Conservation (phyloP, 1,284 basidiomycete genomes). For the Trichosporon coremiiforme region DNA sequence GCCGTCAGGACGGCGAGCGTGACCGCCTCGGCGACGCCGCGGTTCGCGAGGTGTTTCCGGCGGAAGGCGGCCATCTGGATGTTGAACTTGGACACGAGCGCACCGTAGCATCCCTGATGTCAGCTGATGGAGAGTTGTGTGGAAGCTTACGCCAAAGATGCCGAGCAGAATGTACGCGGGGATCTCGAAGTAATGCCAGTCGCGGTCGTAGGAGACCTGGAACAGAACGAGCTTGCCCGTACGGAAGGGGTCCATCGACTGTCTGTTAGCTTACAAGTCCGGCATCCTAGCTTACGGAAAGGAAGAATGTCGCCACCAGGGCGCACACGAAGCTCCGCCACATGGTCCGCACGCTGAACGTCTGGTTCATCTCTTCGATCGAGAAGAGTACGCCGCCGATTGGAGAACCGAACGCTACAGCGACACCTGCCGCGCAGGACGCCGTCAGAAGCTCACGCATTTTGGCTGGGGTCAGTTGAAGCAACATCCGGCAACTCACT, state of each 20-base stretch:
- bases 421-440: conserved; percentile 94
- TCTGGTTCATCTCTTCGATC: conserved; percentile 93
- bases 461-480: conserved; percentile 66
- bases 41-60: conserved; percentile 77
- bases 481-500: conserved; percentile 59
- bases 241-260: conserved; percentile 97
- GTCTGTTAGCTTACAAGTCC: conserved; percentile 14
- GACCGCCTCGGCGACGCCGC: conserved; percentile 87
- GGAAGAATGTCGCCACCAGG: conserved; percentile 90
- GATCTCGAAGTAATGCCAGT: conserved; percentile 99
- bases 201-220: conserved; percentile 94
- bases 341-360: conserved; percentile 96
- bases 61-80: conserved; percentile 93
- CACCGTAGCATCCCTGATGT: conserved; percentile 87
- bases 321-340: conserved; percentile 98
- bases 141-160: conserved; percentile 77
- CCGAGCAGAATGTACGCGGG: conserved; percentile 93
- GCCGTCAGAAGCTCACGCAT: conserved; percentile 95
- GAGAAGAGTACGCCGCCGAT: conserved; percentile 95
- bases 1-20: conserved; percentile 84
- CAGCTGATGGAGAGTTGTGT: not conserved
- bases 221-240: conserved; percentile 98
- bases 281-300: conserved; percentile 68
- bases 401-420: conserved; percentile 95
- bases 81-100: conserved; percentile 96